phyloP scores from a whole-genome alignment of 768 basidiomycete species.

The Naematelia encephala region DNA sequence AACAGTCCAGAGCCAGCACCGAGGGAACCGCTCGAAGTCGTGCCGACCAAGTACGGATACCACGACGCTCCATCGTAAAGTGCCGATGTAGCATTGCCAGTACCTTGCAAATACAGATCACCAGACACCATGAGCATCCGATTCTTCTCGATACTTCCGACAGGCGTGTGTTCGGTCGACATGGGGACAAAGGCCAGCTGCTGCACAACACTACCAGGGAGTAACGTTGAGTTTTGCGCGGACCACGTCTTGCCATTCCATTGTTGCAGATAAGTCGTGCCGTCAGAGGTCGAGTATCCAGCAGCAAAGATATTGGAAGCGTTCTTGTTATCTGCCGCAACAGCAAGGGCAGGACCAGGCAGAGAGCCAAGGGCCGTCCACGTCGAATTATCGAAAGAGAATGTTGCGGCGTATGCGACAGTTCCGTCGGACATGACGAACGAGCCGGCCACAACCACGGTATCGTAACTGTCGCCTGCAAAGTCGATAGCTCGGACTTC shows the following conservation, averaged over 20 bases:
- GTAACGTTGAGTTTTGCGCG: conserved; percentile 54
- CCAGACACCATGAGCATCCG: conserved; percentile 90
- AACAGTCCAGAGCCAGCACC: conserved; percentile 76
- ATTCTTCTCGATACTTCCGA: conserved; percentile 70
- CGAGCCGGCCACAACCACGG: conserved; percentile 74
- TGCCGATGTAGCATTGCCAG: conserved; percentile 77
- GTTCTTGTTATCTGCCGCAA: conserved; percentile 79
- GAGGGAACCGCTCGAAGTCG: conserved; percentile 62
- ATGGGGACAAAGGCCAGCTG: conserved; percentile 90
- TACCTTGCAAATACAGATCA: conserved; percentile 62
- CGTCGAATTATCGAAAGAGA: conserved; percentile 64
- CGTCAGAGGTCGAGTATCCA: conserved; percentile 68
- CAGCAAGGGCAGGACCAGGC: conserved; percentile 84
- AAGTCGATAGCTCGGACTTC: conserved; percentile 74
- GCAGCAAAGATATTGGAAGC: conserved; percentile 82
- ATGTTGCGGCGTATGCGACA: conserved; percentile 69
- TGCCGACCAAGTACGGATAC: conserved; percentile 76
- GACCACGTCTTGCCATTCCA: conserved; percentile 83
- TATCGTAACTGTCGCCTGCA: conserved; percentile 67
- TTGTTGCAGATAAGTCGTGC: conserved; percentile 68
- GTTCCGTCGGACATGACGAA: conserved; percentile 66
- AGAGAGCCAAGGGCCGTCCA: conserved; percentile 63
- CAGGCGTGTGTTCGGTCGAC: conserved; percentile 66
- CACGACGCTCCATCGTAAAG: conserved; percentile 80
- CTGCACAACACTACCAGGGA: conserved; percentile 65